Conservation (phyloP, 2,329 filamentous ascomycete species). For the Epichloe brachyelytri region DNA sequence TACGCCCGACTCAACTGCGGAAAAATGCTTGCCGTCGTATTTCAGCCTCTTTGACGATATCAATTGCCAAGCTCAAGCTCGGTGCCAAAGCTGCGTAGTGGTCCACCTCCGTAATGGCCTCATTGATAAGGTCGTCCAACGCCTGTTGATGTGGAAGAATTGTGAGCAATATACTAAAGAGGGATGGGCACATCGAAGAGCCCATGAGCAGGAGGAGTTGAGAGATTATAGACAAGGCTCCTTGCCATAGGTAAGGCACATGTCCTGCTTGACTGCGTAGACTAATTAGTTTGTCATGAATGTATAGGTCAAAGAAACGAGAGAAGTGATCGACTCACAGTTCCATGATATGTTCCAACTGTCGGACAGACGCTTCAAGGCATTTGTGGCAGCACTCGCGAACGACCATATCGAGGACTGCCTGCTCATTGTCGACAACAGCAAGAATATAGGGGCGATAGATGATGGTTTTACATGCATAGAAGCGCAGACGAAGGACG, state of each 20-base stretch:
- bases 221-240: slow-evolving; percentile 69
- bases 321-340: slow-evolving; percentile 46
- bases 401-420: slow-evolving; percentile 57
- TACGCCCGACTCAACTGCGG: slow-evolving; percentile 26
- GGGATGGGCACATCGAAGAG: slow-evolving; percentile 64
- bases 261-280: slow-evolving; percentile 57
- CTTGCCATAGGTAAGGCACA: slow-evolving; percentile 78
- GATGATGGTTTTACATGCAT: slow-evolving; percentile 76
- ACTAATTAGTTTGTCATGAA: background rate
- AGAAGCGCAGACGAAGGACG: slow-evolving; percentile 66
- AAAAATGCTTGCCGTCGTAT: slow-evolving; percentile 53
- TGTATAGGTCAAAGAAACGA: background rate
- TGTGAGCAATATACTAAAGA: slow-evolving; percentile 50
- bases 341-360: slow-evolving; percentile 65
- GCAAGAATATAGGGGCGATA: slow-evolving; percentile 74
- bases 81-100: slow-evolving; percentile 63
- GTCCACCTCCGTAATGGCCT: slow-evolving; percentile 65
- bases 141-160: slow-evolving; percentile 43
- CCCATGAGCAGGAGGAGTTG: slow-evolving; percentile 76
- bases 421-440: slow-evolving; percentile 64
- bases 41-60: slow-evolving; percentile 71
- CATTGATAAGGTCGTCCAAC: slow-evolving; percentile 64
- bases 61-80: slow-evolving; percentile 61
- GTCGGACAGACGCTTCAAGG: slow-evolving; percentile 65
- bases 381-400: slow-evolving; percentile 71